Base-by-base conservation (phyloP, 1,139 yeast genomes). In the Candida labiduridarum region DNA sequence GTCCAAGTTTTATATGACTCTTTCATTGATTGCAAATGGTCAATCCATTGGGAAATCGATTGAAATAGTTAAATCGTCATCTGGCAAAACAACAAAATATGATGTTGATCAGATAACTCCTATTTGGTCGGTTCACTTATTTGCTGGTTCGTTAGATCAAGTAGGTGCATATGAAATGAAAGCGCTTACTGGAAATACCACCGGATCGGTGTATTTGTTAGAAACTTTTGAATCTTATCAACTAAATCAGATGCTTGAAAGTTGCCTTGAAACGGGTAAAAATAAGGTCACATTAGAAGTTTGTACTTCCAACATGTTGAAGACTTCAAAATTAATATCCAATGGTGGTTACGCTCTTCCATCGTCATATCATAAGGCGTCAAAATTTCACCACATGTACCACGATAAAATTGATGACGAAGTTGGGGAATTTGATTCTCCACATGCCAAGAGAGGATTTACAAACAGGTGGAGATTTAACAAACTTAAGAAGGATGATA, bases 141-240 rank as follows among this genome's bases (percentile, higher is more conserved):
- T 65, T 55, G 54, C 68, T 1, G 78, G 74, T 0, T 71, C 77
- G 0, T 59, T 70, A 25, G 78, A 75, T 46, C 80, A 75, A 55
- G 71, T 66, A 2, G 80, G 80, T 1, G 55, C 71, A 10, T 71
- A 69, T 52, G 80, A 75, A 51, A 71, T 74, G 77, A 69, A 65
- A 47, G 50, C 66, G 0, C 58, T 75, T 50, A 59, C 65, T 4
- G 58, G 54, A 49, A 60, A 58, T 11, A 67, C 77, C 2, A 60
- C 66, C 57, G 79, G 80, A 0, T 49, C 53, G 10, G 55, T 73
- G 2, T 57, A 57, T 34, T 49, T 71, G 36, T 57, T 57, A 44
- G 74, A 68, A 12, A 56, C 69, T 0, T 74, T 71, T 49, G 46
- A 44, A 8, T 60, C 66, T 3, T 52, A 49, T 3, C 66, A 61